Percentiles rank a stretch among this genome's conserved stretches.
Evolutionary conservation across 805 yeast species (phyloP).

Genomic region (Wickerhamiella nectarea): DNA sequence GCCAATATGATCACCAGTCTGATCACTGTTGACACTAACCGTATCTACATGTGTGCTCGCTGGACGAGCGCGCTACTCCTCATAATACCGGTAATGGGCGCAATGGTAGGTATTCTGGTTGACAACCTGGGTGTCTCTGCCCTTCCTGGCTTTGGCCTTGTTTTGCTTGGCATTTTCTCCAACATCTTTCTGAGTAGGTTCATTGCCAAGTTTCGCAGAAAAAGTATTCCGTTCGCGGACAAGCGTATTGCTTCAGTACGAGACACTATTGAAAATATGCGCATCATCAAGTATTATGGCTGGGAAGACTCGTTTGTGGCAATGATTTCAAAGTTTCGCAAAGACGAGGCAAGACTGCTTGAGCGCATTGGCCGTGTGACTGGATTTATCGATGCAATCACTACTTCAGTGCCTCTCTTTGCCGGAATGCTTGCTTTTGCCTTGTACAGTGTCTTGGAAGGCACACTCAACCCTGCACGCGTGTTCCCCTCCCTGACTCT

Average conservation of each 20-base stretch:
- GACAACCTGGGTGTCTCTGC: conserved; percentile 61
- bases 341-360: conserved; percentile 46
- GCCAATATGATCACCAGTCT: conserved; percentile 61
- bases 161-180: conserved; percentile 25
- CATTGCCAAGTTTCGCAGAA: conserved; percentile 41
- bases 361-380: conserved; percentile 51
- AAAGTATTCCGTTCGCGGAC: conserved; percentile 58
- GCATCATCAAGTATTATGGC: conserved; percentile 73
- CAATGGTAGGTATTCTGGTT: conserved; percentile 49
- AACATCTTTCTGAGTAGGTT: conserved; percentile 37
- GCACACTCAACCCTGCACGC: conserved; percentile 38
- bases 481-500: conserved; percentile 60
- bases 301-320: conserved; percentile 76
- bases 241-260: conserved; percentile 59
- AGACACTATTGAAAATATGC: conserved; percentile 66
- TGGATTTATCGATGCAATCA: conserved; percentile 49
- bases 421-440: conserved; percentile 54
- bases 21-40: conserved; percentile 68
- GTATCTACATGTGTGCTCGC: conserved; percentile 44
- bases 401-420: conserved; percentile 52
- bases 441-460: conserved; percentile 33
- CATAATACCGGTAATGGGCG: conserved; percentile 19
- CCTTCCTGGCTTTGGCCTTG: conserved; percentile 52
- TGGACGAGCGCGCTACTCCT: conserved; percentile 17
- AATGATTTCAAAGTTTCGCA: conserved; percentile 43